Evolutionary conservation across 2,329 filamentous ascomycete genomes (phyloP).

Genomic region (Knoxdaviesia proteae): DNA sequence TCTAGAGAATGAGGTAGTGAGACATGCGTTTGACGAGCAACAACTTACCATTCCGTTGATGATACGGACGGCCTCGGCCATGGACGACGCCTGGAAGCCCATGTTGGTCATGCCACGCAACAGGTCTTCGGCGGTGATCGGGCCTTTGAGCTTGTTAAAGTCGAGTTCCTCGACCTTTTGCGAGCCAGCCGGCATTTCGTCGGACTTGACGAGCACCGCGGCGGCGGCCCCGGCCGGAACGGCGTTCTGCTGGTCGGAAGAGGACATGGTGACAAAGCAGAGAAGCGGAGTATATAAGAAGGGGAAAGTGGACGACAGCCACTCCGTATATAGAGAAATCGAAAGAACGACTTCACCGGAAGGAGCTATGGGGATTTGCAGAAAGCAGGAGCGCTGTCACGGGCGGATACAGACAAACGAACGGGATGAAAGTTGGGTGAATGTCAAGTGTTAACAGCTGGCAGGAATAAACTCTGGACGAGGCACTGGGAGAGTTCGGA

Average conservation of each 20-base stretch:
- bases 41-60: constrained; percentile 77
- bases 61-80: constrained; percentile 73
- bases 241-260: constrained; percentile 9
- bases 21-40: background rate
- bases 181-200: constrained; percentile 58
- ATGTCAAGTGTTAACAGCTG: no score
- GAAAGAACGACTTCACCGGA: no score
- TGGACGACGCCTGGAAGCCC: constrained; percentile 52
- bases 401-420: no score
- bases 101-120: constrained; percentile 65
- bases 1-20: background rate
- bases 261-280: constrained; percentile 2
- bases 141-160: constrained; percentile 61
- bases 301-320: no score
- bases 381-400: no score
- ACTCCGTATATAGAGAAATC: no score
- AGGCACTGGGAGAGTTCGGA: no score
- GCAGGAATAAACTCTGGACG: no score
- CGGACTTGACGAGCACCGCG: constrained; percentile 70
- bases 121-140: constrained; percentile 72
- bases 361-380: no score
- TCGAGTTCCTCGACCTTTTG: constrained; percentile 76
- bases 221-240: constrained; percentile 46
- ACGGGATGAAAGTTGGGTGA: no score
- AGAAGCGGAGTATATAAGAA: background rate